Evolutionary conservation across 2,329 filamentous ascomycete genomes (phyloP), one percentile per base, ranked within the genome.

Genomic region (Colletotrichum tropicale): DNA sequence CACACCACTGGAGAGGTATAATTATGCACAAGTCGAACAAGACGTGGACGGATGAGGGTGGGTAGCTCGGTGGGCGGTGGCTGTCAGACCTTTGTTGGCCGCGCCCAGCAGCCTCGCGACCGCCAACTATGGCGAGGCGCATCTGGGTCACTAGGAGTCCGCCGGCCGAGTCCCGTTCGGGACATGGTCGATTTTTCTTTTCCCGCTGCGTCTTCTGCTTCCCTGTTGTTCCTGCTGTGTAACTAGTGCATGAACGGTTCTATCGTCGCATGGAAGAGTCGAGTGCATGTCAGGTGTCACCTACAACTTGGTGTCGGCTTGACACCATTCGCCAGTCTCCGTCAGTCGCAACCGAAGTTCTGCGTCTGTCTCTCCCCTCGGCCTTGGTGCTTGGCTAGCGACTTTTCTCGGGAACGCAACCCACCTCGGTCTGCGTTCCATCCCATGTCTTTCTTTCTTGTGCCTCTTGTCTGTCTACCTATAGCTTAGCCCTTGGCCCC

Each of bases 31-130:
- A 64, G 64, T 67, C 66, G 64, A 77, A 64, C 66, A 73, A 62
- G 76, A 70, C 43, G 43, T 21, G 43, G 43, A 52, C 76, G 71
- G 76, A 74, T 76, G 76, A 66, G 74, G 74, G 74, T 74, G 74
- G 74, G 74, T 76, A 69, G 74, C 70, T 75, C 21, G 48, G 68
- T 77, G 64, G 73, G 73, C 67, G 73, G 68, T 76, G 74, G 74
- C 74, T 69, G 74, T 76, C 74, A 74, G 74, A 76, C 74, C 66
- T 76, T 74, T 70, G 74, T 70, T 70, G 71, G 74, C 66, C 66
- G 71, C 71, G 71, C 71, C 55, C 71, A 55, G 71, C 67, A 70
- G 38, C 64, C 66, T 75, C 36, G 55, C 74, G 74, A 75, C 71
- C 74, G 55, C 74, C 71, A 75, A 76, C 71, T 48, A 66, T 66